Base-by-base conservation (phyloP, 345 rosid species). In the Hibiscus trionum region DNA sequence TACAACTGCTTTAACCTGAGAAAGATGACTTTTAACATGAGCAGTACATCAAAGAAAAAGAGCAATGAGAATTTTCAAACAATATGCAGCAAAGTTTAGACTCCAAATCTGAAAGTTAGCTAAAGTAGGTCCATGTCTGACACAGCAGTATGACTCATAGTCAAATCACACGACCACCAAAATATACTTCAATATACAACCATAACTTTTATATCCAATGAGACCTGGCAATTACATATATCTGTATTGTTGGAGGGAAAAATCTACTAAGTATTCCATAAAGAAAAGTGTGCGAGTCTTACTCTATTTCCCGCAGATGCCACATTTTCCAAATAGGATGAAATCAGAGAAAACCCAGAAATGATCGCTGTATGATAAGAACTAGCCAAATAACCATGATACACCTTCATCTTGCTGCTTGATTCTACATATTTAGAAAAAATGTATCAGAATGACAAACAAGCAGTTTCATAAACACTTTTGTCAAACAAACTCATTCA, bases 341-440 rank as follows among this genome's bases (percentile, higher is more conserved):
- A 84, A 72, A 91, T 85, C 82, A 91, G 78, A 70, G 85, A 72
- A 62, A 90, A 88, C 33, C 98, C 97, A 69, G 97, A 88, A 58
- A 94, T 77, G 75, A 94, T 94, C 39, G 93, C 98, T 52, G 78
- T 77, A 62, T 94, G 98, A 77, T 94, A 94, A 50, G 96, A 81
- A 84, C 97, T 91, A 66, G 93, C 97, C 84, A 94, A 81, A 77
- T 84, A 88, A 81, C 87, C 90, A 80, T 90, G 98, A 80, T 82
- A 80, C 76, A 88, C 89, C 73, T 66, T 86, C 84, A 85, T 59
- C 71, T 33, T 75, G 70, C 78, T 66, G 72, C 79, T 76, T 35
- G 83, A 69, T 58, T 77, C 97, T 92, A 80, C 61, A 76, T 27
- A 60, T 31, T 19, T 59, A 15, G 70, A 42, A 39, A 76, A 59